Conservation (phyloP, 257 asterid species). For the Jacaranda mimosifolia region DNA sequence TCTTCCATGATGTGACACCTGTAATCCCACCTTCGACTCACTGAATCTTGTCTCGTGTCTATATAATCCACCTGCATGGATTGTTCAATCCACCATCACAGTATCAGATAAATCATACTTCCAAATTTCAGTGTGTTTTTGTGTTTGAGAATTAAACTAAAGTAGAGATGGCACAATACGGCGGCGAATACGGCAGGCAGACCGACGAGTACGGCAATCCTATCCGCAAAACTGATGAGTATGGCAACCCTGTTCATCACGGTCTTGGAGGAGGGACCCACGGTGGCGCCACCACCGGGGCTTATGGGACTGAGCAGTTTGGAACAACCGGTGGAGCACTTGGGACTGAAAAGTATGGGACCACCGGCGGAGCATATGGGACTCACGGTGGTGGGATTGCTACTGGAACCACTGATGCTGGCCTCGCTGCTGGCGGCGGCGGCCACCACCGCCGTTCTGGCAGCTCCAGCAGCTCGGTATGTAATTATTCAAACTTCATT, state of each 20-base stretch:
- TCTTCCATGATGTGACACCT: too few species aligned
- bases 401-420: conserved; percentile 4
- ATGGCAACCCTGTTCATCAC: conserved; percentile 42
- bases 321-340: conserved; percentile 24
- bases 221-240: conserved; percentile 47
- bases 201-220: conserved; percentile 78
- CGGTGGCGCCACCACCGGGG: conserved; percentile 16
- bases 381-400: not conserved
- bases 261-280: conserved; percentile 34
- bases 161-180: conserved; percentile 52
- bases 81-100: not conserved
- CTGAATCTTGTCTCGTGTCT: conserved; percentile 9
- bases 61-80: not conserved
- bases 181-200: conserved; percentile 38
- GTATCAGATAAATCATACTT: not conserved
- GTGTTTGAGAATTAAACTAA: not conserved
- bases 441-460: conserved; percentile 57
- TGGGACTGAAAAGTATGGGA: not conserved
- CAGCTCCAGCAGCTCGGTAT: conserved; percentile 58
- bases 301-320: conserved; percentile 12
- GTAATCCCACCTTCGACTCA: conserved; percentile 3
- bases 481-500: not conserved
- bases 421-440: conserved; percentile 6
- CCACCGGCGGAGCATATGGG: conserved; percentile 20
- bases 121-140: not conserved